Percentiles rank a stretch among this genome's conserved stretches.
These are phyloP conservation scores for Septoria linicola DNA, from an alignment of 2,329 filamentous ascomycete genomes.

Conservation along the genomic window DNA sequence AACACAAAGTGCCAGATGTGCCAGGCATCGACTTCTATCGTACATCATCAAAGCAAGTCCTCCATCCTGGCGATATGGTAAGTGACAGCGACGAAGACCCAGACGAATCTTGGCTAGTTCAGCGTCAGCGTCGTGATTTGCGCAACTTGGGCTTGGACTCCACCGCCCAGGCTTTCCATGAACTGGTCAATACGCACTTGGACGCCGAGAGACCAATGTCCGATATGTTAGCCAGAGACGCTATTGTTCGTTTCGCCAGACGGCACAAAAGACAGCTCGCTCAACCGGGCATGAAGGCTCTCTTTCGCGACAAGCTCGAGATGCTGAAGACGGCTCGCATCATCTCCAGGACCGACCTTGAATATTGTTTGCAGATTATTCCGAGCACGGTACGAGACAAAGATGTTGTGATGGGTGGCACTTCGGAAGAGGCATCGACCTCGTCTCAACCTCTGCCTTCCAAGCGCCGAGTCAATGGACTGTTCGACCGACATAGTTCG, in stretches of 20 bases:
- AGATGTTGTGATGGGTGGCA: neutral
- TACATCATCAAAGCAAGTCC: conserved; percentile 40
- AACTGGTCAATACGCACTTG: conserved; percentile 41
- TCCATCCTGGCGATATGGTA: conserved; percentile 41
- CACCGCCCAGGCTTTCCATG: conserved; percentile 38
- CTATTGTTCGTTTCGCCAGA: conserved; percentile 43
- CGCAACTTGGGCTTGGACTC: conserved; percentile 27
- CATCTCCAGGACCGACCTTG: conserved; percentile 14
- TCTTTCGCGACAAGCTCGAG: conserved; percentile 38
- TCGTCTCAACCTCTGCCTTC: neutral
- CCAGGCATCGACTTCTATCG: conserved; percentile 43
- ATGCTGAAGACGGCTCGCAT: conserved; percentile 30
- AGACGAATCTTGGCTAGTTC: conserved; percentile 41
- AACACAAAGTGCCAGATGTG: conserved; percentile 40
- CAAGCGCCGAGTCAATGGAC: neutral
- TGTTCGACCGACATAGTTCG: too few relatives aligned
- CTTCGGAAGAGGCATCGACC: neutral
- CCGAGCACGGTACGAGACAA: neutral
- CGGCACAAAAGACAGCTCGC: conserved; percentile 29
- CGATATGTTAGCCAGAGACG: conserved; percentile 39
- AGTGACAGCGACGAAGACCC: conserved; percentile 48
- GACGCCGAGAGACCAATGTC: conserved; percentile 39
- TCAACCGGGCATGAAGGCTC: conserved; percentile 26
- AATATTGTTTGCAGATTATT: conserved; percentile 21
- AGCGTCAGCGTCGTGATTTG: conserved; percentile 36